Evolutionary conservation across 331 rosid genomes (phyloP), one percentile per base, ranked within the genome.

Genomic region (Telfairia occidentalis): DNA sequence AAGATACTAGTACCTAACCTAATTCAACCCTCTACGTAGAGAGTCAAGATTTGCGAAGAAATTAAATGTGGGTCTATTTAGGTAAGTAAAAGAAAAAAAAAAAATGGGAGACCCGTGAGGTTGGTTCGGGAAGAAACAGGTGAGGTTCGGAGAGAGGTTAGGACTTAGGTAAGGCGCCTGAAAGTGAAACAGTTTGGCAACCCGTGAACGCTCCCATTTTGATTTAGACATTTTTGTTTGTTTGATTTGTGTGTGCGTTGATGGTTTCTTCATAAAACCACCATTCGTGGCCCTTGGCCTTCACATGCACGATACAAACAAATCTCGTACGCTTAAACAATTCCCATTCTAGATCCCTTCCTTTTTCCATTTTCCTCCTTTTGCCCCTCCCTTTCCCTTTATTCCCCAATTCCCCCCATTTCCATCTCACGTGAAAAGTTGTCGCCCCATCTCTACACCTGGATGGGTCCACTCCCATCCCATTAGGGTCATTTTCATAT

Each of bases 291-390:
- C 23, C 38, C 18, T 37, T 2, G 15, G 16, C 58, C 58, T 48
- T 71, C 76, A 71, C 76, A 29, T 71, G 76, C 45, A 7, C 59
- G 28, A 71, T 71, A 48, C 43, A 71, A 71, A 71, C 76, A 71
- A 71, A 71, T 49, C 59, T 18, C 38, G 32, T 65, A 38, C 50
- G 30, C 30, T 26, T 59, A 59, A 5, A 64, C 42, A 64, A 64
- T 16, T 5, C 3, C 45, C 45, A 9, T 15, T 19, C 9, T n/a
- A n/a, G n/a, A 58, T 58, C 37, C 15, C 18, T 1, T 11, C 0
- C n/a, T 26, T 2, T n/a, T 40, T 9, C 28, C 16, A 1, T 5
- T 66, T 64, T 4, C 72, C 72, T n/a, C 16, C 21, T 64, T 64
- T 64, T 60, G 5, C 42, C 67, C 67, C 67, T 60, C 13, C 23